Evolutionary conservation across 176 grass and related monocot species (phyloP).

Genomic region (Chrysopogon serrulatus): DNA sequence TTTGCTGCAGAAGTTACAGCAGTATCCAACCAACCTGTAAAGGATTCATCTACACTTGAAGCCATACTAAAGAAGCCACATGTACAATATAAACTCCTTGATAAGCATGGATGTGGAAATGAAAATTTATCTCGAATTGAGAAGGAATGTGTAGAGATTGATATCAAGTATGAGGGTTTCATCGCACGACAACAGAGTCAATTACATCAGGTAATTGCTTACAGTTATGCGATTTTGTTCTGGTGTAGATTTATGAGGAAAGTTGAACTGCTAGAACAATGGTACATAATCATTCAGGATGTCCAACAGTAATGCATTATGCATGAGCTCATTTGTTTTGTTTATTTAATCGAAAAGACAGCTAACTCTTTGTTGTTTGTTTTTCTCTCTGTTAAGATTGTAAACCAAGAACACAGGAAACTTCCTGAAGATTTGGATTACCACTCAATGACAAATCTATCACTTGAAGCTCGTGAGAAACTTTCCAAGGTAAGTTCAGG

Average conservation of each 20-base stretch:
- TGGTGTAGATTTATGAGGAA: background rate
- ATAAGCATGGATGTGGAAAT: constrained; percentile 82
- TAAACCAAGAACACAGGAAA: constrained; percentile 90
- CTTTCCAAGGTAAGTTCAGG: constrained; percentile 73
- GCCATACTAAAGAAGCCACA: constrained; percentile 90
- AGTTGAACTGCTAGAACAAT: background rate
- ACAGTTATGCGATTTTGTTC: background rate
- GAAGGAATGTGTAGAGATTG: constrained; percentile 99
- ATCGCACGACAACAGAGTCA: constrained; percentile 81
- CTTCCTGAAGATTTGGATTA: constrained; percentile 96
- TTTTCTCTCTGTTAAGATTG: constrained; percentile 44
- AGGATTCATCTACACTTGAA: constrained; percentile 72
- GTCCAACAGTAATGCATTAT: background rate
- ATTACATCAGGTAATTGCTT: constrained; percentile 75
- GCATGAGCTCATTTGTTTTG: constrained; percentile 12
- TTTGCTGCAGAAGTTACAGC: constrained; percentile 68
- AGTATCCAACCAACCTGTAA: constrained; percentile 80
- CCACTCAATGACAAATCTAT: constrained; percentile 81
- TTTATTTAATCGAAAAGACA: constrained; percentile 1
- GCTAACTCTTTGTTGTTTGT: background rate
- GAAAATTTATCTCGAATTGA: constrained; percentile 67
- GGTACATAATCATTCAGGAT: background rate
- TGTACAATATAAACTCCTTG: constrained; percentile 92
- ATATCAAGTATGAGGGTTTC: constrained; percentile 92
- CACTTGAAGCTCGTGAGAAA: constrained; percentile 91